These are phyloP conservation scores for Delphinella strobiligena DNA, from an alignment of 2,329 filamentous ascomycete genomes.

Conservation along the genomic window DNA sequence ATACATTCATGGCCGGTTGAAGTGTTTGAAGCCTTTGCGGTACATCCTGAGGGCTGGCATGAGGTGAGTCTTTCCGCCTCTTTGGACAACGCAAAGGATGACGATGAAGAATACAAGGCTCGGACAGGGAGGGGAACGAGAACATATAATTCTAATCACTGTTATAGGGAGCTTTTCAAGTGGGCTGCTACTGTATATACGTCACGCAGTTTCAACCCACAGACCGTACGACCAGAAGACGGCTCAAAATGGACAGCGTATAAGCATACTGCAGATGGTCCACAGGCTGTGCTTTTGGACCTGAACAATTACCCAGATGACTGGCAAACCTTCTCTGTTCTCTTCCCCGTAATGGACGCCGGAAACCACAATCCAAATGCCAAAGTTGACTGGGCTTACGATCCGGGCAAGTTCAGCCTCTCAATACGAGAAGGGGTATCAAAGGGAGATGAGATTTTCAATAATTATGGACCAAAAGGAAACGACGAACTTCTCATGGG, in stretches of 20 bases:
- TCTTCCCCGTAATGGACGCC: conserved; percentile 39
- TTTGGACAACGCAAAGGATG: too few species aligned
- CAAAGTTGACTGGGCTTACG: conserved; percentile 36
- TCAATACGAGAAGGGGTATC: conserved; percentile 21
- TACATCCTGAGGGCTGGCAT: neutral
- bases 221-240: conserved; percentile 19
- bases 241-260: conserved; percentile 25
- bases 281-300: conserved; percentile 22
- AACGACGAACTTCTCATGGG: conserved; percentile 42
- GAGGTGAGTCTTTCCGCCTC: neutral
- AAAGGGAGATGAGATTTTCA: conserved; percentile 33
- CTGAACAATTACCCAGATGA: conserved; percentile 20
- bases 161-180: conserved; percentile 31
- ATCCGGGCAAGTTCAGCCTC: conserved; percentile 27
- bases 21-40: neutral
- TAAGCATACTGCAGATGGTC: conserved; percentile 17
- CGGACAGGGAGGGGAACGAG: neutral
- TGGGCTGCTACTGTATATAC: conserved; percentile 42
- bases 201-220: conserved; percentile 39
- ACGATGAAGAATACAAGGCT: too few species aligned
- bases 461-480: conserved; percentile 42
- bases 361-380: conserved; percentile 36
- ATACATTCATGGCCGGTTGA: too few species aligned
- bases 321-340: conserved; percentile 28
- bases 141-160: neutral